Percentiles rank a stretch among this genome's conserved stretches.
Evolutionary conservation across 768 basidiomycete species (phyloP).

Genomic region (Mycena leptocephala): DNA sequence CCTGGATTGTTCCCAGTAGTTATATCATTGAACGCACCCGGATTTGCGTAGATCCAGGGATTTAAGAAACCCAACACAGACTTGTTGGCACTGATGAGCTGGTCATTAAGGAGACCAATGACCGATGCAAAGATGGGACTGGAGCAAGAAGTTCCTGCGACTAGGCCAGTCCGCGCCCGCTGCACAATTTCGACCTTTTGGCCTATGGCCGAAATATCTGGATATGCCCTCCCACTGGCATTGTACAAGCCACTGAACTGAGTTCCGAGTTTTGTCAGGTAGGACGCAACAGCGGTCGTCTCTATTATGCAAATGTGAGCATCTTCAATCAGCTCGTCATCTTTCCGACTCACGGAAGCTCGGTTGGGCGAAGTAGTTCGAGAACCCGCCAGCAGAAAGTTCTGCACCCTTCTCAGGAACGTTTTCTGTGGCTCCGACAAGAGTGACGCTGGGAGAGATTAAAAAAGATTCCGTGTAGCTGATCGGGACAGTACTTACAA

Average conservation of each 20-base stretch:
- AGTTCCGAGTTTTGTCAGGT: constrained; percentile 31
- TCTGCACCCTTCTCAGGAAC: constrained; percentile 53
- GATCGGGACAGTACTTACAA: constrained; percentile 41
- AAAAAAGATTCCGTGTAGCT: not conserved
- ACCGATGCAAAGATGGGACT: constrained; percentile 64
- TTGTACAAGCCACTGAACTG: constrained; percentile 26
- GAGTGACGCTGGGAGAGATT: constrained; percentile 46
- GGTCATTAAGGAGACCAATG: constrained; percentile 64
- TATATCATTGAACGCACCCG: constrained; percentile 59
- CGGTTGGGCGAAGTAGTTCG: constrained; percentile 53
- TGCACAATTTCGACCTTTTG: constrained; percentile 32
- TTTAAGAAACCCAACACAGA: constrained; percentile 39
- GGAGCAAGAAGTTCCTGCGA: constrained; percentile 64
- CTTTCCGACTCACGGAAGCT: constrained; percentile 30
- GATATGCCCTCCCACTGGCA: constrained; percentile 41
- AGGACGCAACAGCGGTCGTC: constrained; percentile 31
- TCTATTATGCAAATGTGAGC: not conserved
- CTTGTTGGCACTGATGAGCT: constrained; percentile 51
- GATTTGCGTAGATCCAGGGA: constrained; percentile 57
- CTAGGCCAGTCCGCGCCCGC: constrained; percentile 37
- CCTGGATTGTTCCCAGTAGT: constrained; percentile 60
- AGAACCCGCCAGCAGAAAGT: constrained; percentile 72
- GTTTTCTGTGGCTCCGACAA: constrained; percentile 56
- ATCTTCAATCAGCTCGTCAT: not conserved
- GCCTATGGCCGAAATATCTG: constrained; percentile 41